phyloP scores from a whole-genome alignment of 2,329 filamentous ascomycete genomes.

The Xylaria sp. region DNA sequence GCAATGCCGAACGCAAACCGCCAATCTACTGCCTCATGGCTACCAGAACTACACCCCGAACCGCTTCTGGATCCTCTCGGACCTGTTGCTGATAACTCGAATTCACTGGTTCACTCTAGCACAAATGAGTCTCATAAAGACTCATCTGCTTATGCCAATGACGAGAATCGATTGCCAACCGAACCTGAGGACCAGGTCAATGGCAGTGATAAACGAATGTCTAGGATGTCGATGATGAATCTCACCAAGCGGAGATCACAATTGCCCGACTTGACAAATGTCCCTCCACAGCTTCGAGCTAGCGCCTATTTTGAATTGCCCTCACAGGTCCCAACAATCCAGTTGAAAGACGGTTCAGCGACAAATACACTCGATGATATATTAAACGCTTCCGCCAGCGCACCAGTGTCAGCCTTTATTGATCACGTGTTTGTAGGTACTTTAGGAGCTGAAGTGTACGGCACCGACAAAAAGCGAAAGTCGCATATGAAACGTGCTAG shows the following conservation, averaged over 20 bases:
- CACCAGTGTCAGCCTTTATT: constrained; percentile 90
- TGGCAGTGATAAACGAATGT: constrained; percentile 29
- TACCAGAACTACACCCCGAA: constrained; percentile 48
- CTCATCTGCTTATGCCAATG: constrained; percentile 20
- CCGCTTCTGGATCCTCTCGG: constrained; percentile 50
- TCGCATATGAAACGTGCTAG: constrained; percentile 49
- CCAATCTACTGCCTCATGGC: constrained; percentile 48
- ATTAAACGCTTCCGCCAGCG: constrained; percentile 85
- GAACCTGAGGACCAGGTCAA: constrained; percentile 33
- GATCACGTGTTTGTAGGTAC: constrained; percentile 86
- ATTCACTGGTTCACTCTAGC: constrained; percentile 5
- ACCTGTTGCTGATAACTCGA: constrained; percentile 27
- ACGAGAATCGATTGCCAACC: constrained; percentile 20
- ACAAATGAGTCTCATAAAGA: constrained; percentile 13
- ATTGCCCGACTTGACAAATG: constrained; percentile 58
- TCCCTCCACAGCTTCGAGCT: constrained; percentile 89
- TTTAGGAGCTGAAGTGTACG: constrained; percentile 80
- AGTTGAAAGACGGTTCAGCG: constrained; percentile 81
- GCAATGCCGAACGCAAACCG: constrained; percentile 63
- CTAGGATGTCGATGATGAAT: constrained; percentile 49
- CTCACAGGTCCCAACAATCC: constrained; percentile 60
- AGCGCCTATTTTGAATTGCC: constrained; percentile 88
- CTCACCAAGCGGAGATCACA: constrained; percentile 55
- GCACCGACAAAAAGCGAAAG: constrained; percentile 65
- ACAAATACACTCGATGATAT: constrained; percentile 91